These are phyloP conservation scores for Myriosclerotinia scirpicola DNA, from an alignment of 2,329 filamentous ascomycete genomes.

Conservation along the genomic window DNA sequence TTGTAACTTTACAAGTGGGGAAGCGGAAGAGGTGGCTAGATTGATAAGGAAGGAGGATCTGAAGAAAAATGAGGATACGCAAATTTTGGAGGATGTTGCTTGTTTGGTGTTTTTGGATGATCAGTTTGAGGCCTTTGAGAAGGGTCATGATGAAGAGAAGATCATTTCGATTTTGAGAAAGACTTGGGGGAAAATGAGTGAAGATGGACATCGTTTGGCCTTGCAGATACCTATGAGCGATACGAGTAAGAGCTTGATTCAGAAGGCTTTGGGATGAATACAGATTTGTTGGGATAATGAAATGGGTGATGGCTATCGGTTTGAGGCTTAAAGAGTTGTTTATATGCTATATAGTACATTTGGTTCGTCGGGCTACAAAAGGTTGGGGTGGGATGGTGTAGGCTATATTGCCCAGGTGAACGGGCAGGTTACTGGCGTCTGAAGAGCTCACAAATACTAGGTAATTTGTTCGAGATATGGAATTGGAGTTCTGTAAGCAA, in stretches of 20 bases:
- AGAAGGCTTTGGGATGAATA: conserved; percentile 56
- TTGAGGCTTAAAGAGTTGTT: background rate
- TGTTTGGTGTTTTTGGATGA: conserved; percentile 87
- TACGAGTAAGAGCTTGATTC: conserved; percentile 59
- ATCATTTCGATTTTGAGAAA: conserved; percentile 68
- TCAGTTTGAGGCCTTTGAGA: conserved; percentile 79
- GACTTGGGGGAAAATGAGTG: conserved; percentile 76
- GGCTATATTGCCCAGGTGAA: background rate
- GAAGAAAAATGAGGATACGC: conserved; percentile 62
- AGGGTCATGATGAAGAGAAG: conserved; percentile 75
- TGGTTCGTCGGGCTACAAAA: background rate
- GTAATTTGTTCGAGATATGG: background rate
- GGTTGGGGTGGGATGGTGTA: background rate
- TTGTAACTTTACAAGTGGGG: conserved; percentile 45
- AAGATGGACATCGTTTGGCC: conserved; percentile 62
- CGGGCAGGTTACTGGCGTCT: background rate
- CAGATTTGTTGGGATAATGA: conserved; percentile 14
- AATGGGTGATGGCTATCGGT: background rate
- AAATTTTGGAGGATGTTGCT: conserved; percentile 80
- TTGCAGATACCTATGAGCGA: conserved; percentile 64
- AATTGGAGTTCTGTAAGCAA: background rate
- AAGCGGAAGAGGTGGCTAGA: conserved; percentile 62
- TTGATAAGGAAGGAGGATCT: conserved; percentile 79
- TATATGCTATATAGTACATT: conserved; percentile 1
- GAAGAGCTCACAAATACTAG: background rate